These are phyloP conservation scores for Penicillium sp. DNA, from an alignment of 2,329 filamentous ascomycete genomes.

Conservation along the genomic window DNA sequence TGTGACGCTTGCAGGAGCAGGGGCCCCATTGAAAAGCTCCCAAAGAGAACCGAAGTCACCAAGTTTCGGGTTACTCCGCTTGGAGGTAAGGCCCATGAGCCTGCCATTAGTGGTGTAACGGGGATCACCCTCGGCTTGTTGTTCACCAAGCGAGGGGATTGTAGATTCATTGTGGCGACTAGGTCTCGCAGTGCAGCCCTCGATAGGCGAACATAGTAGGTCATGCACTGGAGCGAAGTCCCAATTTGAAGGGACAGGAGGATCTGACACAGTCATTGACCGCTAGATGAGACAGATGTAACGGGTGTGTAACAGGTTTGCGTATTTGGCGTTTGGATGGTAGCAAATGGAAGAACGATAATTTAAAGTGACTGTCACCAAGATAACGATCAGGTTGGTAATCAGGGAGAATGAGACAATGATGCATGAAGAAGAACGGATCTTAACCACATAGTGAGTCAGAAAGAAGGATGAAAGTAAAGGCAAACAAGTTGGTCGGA, in stretches of 20 bases:
- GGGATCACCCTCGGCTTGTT: conserved; percentile 7
- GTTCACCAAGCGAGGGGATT: conserved; percentile 3
- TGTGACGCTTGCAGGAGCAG: conserved; percentile 9
- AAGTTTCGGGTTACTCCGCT: conserved; percentile 26
- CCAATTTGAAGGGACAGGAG: conserved; percentile 37
- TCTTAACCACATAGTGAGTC: conserved; percentile 12
- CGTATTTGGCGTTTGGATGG: neutral
- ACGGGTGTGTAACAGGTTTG: neutral
- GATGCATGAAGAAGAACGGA: neutral
- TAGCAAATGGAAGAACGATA: neutral
- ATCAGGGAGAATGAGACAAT: neutral
- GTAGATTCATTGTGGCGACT: conserved; percentile 12
- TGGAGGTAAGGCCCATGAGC: neutral
- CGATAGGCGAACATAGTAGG: conserved; percentile 39
- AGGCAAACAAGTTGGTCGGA: neutral
- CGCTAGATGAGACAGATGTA: neutral
- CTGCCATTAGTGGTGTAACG: neutral
- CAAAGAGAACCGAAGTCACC: conserved; percentile 47
- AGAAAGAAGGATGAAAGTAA: neutral
- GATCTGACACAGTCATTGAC: conserved; percentile 30
- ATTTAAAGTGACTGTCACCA: neutral
- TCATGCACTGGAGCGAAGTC: conserved; percentile 47
- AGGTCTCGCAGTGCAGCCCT: conserved; percentile 10
- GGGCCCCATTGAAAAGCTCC: conserved; percentile 34
- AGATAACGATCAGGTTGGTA: neutral